phyloP scores from a whole-genome alignment of 345 rosid genomes.

The Camelina neglecta region DNA sequence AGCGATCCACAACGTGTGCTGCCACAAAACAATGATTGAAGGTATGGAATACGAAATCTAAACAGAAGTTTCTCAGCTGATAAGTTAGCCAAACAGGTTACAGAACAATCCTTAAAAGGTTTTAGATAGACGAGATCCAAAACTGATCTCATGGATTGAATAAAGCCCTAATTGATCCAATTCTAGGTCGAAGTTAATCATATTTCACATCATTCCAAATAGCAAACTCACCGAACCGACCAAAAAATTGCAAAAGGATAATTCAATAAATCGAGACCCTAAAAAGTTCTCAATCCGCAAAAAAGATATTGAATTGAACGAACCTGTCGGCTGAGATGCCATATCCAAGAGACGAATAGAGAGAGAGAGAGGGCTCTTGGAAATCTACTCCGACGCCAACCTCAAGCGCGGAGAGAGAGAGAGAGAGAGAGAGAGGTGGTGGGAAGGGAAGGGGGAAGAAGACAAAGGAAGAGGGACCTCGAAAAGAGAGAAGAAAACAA shows the following conservation, averaged over 20 bases:
- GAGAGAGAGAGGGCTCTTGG: slow-evolving; percentile 9
- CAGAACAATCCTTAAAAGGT: neutral
- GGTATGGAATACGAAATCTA: neutral
- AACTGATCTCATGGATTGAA: slow-evolving; percentile 1
- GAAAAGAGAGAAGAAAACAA: slow-evolving; percentile 40
- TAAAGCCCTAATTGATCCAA: slow-evolving; percentile 15
- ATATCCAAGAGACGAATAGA: slow-evolving; percentile 45
- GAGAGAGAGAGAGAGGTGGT: slow-evolving; percentile 3
- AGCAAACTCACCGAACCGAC: slow-evolving; percentile 2
- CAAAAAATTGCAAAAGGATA: neutral
- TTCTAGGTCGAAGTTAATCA: neutral
- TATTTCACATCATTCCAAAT: neutral
- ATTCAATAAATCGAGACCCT: slow-evolving; percentile 24
- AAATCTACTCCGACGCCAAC: slow-evolving; percentile 39
- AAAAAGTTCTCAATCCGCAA: neutral
- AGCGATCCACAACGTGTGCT: no score
- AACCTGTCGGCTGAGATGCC: slow-evolving; percentile 64
- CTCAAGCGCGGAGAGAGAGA: slow-evolving; percentile 35
- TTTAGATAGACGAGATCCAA: neutral
- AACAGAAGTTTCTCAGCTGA: neutral
- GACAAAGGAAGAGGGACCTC: slow-evolving; percentile 44
- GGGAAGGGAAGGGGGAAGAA: neutral
- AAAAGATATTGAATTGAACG: neutral
- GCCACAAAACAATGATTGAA: slow-evolving; percentile 1
- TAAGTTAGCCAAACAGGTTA: neutral